Base-by-base conservation (phyloP, 306 rosid species). In the Pterocarpus macrocarpus region DNA sequence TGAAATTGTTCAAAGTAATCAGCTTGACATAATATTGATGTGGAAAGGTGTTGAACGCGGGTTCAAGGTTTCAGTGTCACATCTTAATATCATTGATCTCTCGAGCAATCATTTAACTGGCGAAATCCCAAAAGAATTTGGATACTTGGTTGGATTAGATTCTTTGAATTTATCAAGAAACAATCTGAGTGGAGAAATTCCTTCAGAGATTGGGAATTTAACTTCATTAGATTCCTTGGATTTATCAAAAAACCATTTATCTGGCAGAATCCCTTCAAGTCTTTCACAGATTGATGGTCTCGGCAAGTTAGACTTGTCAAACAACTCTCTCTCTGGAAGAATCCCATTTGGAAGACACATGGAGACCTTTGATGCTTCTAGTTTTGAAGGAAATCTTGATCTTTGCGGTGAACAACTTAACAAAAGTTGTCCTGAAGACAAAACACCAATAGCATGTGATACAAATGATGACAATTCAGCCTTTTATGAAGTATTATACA, bases 11-110 rank as follows among this genome's bases (percentile, higher is more conserved):
- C 11, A 15, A 9, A 1, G 0, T 0, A 14, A 50, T n/a, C 4
- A 3, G 6, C 3, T 50, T 50, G 12, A 13, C 57, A 50, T 50
- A 50, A 50, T 55, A 38, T 57, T 45, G 7, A 58, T 39, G 56
- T 73, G 68, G 78, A 73, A 58, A 44, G 69, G 85, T 7, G 76
- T 5, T 5, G 50, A 83, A 10, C 56, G 33, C 33, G 4, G 76
- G 58, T 73, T 82, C 38, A 76, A 5, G 68, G 32, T 35, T 63
- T 92, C 92, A 14, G 91, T 63, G 14, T 33, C 15, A 0, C 2
- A 3, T 9, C 16, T 47, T 1, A n/a, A 4, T 0, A 44, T 33
- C 35, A 32, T 75, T n/a, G 71, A 76, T 63, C 80, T 76, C 2
- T 63, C 63, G 1, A 2, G 49, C 12, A 62, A 76, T n/a, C 0